Conservation (phyloP, 805 yeast species). For the Starmerella bombicola region DNA sequence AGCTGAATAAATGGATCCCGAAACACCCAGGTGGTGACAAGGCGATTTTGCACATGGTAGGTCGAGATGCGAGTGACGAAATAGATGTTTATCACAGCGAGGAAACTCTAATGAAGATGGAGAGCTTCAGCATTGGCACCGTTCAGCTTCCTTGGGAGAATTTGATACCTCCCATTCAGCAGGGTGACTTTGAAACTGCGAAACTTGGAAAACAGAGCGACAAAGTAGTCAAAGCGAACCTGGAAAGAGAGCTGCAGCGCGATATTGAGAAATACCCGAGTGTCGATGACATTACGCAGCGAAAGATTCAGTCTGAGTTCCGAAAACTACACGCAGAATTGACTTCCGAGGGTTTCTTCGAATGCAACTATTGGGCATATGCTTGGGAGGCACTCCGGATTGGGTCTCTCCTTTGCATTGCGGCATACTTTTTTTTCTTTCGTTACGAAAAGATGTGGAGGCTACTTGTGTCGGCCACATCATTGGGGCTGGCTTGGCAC, state of each 20-base stretch:
- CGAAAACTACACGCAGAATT: conserved; percentile 46
- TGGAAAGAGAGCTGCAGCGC: conserved; percentile 40
- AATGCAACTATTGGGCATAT: conserved; percentile 64
- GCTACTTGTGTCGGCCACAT: conserved; percentile 46
- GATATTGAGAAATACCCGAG: conserved; percentile 51
- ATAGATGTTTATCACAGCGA: conserved; percentile 70
- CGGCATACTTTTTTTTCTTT: conserved; percentile 37
- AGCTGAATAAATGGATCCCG: conserved; percentile 56
- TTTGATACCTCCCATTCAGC: conserved; percentile 79
- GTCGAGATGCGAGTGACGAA: conserved; percentile 83
- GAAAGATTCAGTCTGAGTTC: conserved; percentile 43
- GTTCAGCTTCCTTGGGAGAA: conserved; percentile 59
- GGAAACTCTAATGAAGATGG: conserved; percentile 42
- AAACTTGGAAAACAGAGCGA: conserved; percentile 12
- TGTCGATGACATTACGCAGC: conserved; percentile 58
- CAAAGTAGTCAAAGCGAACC: conserved; percentile 44
- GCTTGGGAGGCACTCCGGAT: conserved; percentile 57
- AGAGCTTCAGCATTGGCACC: conserved; percentile 51
- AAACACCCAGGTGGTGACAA: conserved; percentile 84
- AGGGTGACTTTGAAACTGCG: conserved; percentile 40
- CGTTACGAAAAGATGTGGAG: conserved; percentile 23
- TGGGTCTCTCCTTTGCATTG: conserved; percentile 37
- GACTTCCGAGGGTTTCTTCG: conserved; percentile 47
- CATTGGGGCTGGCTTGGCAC: conserved; percentile 74
- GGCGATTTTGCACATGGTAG: conserved; percentile 72